A percentile compares a stretch with the other conserved stretches of the same genome.
Evolutionary conservation across 2,329 filamentous ascomycete genomes (phyloP).

Genomic region (Fusarium oxysporum): DNA sequence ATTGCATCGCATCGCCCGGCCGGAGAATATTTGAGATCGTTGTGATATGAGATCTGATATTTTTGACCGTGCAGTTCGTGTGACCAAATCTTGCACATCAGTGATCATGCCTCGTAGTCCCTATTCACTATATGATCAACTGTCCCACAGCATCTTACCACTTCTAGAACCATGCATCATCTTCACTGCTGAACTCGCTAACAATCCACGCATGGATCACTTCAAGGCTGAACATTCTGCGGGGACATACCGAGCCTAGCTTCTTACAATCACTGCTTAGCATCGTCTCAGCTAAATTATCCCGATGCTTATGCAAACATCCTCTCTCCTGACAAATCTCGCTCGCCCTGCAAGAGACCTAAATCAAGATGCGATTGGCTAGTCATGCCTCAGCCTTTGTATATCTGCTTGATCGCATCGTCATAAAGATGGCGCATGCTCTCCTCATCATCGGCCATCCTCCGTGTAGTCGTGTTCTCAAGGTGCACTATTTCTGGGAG

Average conservation of each 20-base stretch:
- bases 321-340: slow-evolving; percentile 4
- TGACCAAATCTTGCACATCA: not conserved
- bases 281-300: slow-evolving; percentile 17
- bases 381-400: not conserved
- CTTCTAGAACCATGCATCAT: not conserved
- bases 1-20: not conserved
- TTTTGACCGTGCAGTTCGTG: not conserved
- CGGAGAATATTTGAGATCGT: not conserved
- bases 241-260: not conserved
- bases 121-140: not conserved
- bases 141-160: not conserved
- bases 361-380: slow-evolving; percentile 3
- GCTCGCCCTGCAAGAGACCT: not conserved
- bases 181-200: not conserved
- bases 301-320: not conserved
- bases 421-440: slow-evolving; percentile 19
- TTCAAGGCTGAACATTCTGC: slow-evolving; percentile 12
- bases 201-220: not conserved
- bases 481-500: not conserved
- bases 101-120: not conserved
- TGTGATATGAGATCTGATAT: not conserved
- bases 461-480: not conserved
- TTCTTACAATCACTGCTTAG: not conserved
- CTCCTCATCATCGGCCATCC: not conserved
- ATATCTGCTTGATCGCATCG: slow-evolving; percentile 28